Base-by-base conservation (phyloP, 257 asterid species). In the Pogostemon cablin region DNA sequence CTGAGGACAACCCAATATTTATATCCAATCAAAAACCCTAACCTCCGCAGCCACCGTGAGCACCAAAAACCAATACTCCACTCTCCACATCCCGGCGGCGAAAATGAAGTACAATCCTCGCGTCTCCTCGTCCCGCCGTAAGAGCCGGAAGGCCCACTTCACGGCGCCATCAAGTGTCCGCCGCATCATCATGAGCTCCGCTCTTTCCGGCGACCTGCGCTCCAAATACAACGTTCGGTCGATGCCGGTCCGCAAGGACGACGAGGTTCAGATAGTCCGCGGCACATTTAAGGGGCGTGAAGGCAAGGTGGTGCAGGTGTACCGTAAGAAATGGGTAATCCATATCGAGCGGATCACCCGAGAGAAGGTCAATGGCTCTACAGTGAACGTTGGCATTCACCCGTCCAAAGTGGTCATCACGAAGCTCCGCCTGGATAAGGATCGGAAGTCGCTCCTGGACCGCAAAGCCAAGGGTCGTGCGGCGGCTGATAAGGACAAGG, bases 211-310 rank as follows among this genome's bases (percentile, higher is more conserved):
- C 12, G 97, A 91, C 59, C 84, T 87, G 44, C 81, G 96, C 6
- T 47, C 92, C 60, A 91, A 91, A 73, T 82, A 91, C 87, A 88
- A 78, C 65, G 96, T 81, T 41, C 79, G 95, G 6, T 90, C 96
- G 44, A 84, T 91, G 93, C 96, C 96, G 6, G 93, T 91, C 0
- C 89, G 97, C 72, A 91, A 89, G 75, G 98, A 89, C 75, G 96
- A 91, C 72, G 96, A 89, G 80, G 96, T 91, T 34, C 93, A 81
- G 85, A 96, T 87, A 2, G 88, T 89, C 42, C 89, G 98, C 2
- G 96, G 98, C 11, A 89, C 96, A 47, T 91, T 84, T 93, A 89
- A 87, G 72, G 97, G 97, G 6, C 93, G 96, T 6, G 97, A 91
- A 38, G 96, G 96, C 0, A 91, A 91, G 75, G 95, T 91, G 0